Base-by-base conservation (phyloP, 2,329 filamentous ascomycete genomes). In the Fusarium verticillioides region DNA sequence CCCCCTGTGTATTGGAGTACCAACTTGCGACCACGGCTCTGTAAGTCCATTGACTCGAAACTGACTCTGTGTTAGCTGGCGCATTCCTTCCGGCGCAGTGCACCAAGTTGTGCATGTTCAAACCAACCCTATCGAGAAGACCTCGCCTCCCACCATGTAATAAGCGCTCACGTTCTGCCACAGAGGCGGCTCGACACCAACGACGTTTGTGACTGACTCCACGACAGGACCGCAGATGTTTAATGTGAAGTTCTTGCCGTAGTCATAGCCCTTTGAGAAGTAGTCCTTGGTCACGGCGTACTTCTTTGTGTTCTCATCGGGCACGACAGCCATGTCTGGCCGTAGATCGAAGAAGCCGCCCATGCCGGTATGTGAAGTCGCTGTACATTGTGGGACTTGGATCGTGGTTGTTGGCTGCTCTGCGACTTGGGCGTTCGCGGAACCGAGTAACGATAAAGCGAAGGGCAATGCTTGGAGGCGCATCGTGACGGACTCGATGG, bases 181-280 rank as follows among this genome's bases (percentile, higher is more conserved):
- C 53, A 86, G 77, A 62, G 81, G 80, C 81, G 88, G 85, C 49
- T 90, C 86, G 7, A 95, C 81, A n/a, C 91, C 93, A 16, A 89
- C 87, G 15, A 93, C 88, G 70, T 90, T 85, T 47, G 87, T 84
- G 26, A 93, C 84, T 21, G 88, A 84, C 75, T 93, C 89, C 21
- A 95, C 87, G n/a, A 95, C 92, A 3, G 93, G 86, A 40, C 87
- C 91, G 84, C 94, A 96, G 76, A 96, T 91, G 83, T 96, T 96
- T 77, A 96, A 80, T 4, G 93, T 96, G 78, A 96, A 96, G 84
- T 96, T 96, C 72, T 90, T 89, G 71, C 89, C 90, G 75, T 95
- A 94, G 82, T 96, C 94, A 80, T 91, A 93, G 39, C 94, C 94
- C 66, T 88, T 88, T 12, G 92, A 90, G 72, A 90, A 87, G 81